Percentiles rank a stretch among this genome's conserved stretches.
phyloP scores from a whole-genome alignment of 306 rosid species.

The Glycine soja region DNA sequence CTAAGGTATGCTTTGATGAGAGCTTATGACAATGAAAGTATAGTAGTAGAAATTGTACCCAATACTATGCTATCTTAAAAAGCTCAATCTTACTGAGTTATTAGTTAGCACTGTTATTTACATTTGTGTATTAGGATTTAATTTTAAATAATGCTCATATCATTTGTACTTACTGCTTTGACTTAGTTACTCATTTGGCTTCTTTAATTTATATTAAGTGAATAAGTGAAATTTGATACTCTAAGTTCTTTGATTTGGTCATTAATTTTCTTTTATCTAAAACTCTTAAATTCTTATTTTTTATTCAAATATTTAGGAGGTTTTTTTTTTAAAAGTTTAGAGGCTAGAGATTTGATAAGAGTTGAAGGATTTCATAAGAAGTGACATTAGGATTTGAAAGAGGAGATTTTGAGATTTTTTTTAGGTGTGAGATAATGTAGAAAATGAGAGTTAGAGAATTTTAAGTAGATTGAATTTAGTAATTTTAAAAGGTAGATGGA shows the following conservation, averaged over 20 bases:
- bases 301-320: no score
- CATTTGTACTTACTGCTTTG: background rate
- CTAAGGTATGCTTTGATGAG: background rate
- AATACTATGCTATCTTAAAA: background rate
- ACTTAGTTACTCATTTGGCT: background rate
- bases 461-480: no score
- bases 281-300: no score
- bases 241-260: background rate
- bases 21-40: background rate
- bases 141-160: background rate
- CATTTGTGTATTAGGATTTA: background rate
- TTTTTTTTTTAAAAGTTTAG: no score
- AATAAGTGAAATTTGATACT: background rate
- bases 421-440: no score
- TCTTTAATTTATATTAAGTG: background rate
- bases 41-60: slow-evolving; percentile 8
- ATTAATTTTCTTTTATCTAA: no score
- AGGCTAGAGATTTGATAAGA: no score
- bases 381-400: no score
- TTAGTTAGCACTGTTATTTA: background rate
- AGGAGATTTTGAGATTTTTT: no score
- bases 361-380: no score
- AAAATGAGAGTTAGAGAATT: no score
- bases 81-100: background rate
- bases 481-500: no score